phyloP scores from a whole-genome alignment of 1,139 yeast genomes.

The Wickerhamiella pararugosa region DNA sequence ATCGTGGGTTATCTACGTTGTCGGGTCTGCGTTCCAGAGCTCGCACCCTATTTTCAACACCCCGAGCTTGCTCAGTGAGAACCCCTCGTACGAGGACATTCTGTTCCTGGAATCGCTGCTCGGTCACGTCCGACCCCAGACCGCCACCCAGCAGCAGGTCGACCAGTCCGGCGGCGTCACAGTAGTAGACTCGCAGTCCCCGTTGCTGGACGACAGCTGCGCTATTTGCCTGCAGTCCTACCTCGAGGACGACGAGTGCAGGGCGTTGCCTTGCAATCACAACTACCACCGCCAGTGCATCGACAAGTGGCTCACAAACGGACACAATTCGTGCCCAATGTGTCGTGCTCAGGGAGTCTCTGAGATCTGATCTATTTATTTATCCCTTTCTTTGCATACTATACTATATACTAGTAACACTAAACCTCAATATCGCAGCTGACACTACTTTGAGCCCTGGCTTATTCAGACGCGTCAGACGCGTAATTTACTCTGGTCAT shows the following conservation, averaged over 20 bases:
- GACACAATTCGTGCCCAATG: slow-evolving; percentile 43
- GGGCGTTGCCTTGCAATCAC: slow-evolving; percentile 35
- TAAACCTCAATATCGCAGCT: too few species aligned
- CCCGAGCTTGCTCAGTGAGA: slow-evolving; percentile 33
- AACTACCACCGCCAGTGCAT: slow-evolving; percentile 38
- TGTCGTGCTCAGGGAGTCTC: slow-evolving; percentile 33
- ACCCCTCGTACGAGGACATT: slow-evolving; percentile 37
- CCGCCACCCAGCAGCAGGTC: slow-evolving; percentile 30
- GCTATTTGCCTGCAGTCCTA: slow-evolving; percentile 38
- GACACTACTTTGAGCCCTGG: too few species aligned
- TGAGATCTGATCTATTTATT: neutral
- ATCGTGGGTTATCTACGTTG: slow-evolving; percentile 38
- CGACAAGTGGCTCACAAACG: slow-evolving; percentile 40
- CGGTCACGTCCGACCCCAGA: slow-evolving; percentile 33
- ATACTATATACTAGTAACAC: too few species aligned
- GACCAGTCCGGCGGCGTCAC: slow-evolving; percentile 28
- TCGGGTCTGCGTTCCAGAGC: slow-evolving; percentile 34
- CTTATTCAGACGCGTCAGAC: too few species aligned
- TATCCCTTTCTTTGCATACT: too few species aligned
- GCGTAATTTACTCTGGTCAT: too few species aligned
- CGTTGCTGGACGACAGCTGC: slow-evolving; percentile 24
- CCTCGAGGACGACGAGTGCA: slow-evolving; percentile 31
- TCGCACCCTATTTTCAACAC: slow-evolving; percentile 35
- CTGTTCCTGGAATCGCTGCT: slow-evolving; percentile 30
- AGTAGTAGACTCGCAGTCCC: slow-evolving; percentile 13